Conservation (phyloP, 2,329 filamentous ascomycete genomes). For the Colletotrichum tamarilloi region DNA sequence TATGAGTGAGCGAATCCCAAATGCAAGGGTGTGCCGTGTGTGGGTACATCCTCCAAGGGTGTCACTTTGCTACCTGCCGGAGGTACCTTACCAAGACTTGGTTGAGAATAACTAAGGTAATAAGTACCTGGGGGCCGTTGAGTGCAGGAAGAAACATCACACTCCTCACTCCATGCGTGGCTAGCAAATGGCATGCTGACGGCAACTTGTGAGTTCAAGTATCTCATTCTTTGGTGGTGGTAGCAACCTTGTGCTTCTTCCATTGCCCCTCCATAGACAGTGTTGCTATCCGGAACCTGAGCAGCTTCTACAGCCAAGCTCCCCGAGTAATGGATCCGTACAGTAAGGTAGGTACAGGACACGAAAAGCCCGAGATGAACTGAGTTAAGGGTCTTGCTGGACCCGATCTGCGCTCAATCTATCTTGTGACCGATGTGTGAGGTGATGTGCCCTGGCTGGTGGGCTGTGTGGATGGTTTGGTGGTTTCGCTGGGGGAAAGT, state of each 20-base stretch:
- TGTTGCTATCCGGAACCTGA: background rate
- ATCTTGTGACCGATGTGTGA: constrained; percentile 16
- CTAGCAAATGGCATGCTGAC: background rate
- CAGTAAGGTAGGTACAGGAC: background rate
- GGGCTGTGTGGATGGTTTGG: constrained; percentile 19
- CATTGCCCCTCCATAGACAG: background rate
- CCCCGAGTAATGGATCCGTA: background rate
- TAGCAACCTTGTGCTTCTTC: background rate
- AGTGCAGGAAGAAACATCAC: background rate
- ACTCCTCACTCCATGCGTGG: background rate
- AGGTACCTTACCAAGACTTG: constrained; percentile 9
- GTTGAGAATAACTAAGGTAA: background rate
- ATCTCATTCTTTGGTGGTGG: no score
- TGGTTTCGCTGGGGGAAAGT: constrained; percentile 21
- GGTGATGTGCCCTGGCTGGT: constrained; percentile 28
- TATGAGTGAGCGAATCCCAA: constrained; percentile 7
- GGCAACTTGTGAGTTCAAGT: background rate
- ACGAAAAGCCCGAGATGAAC: background rate
- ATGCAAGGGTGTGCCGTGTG: constrained; percentile 25
- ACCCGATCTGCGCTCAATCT: constrained; percentile 3
- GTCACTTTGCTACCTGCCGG: constrained; percentile 11
- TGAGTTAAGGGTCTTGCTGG: constrained; percentile 2
- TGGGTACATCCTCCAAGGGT: constrained; percentile 9
- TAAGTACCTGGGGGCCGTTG: background rate
- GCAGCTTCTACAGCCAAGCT: background rate